Evolutionary conservation across 176 grass and related monocot species (phyloP).

Genomic region (Musa troglodytarum): DNA sequence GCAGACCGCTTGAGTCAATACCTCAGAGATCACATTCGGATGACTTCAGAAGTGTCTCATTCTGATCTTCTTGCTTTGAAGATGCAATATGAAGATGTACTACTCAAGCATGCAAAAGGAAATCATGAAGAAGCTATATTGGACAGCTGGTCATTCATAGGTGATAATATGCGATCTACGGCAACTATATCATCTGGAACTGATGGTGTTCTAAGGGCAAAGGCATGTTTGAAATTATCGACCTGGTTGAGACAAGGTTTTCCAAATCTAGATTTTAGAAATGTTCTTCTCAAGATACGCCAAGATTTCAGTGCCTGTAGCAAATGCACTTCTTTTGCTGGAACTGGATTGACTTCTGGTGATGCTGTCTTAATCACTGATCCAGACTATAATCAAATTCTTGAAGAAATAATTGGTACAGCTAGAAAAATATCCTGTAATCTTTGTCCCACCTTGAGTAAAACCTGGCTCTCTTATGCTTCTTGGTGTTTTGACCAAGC

Average conservation of each 20-base stretch:
- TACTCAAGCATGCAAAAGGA: slow-evolving; percentile 70
- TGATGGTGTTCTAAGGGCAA: slow-evolving; percentile 52
- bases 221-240: slow-evolving; percentile 91
- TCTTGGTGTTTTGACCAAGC: slow-evolving; percentile 85
- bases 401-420: slow-evolving; percentile 80
- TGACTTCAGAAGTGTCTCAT: slow-evolving; percentile 34
- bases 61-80: slow-evolving; percentile 64
- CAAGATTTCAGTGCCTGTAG: slow-evolving; percentile 41
- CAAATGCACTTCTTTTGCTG: slow-evolving; percentile 25
- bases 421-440: slow-evolving; percentile 53
- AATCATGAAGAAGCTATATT: slow-evolving; percentile 55
- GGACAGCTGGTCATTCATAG: slow-evolving; percentile 74
- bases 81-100: slow-evolving; percentile 68
- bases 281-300: slow-evolving; percentile 42
- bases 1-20: slow-evolving; percentile 71
- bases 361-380: slow-evolving; percentile 19
- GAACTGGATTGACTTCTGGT: slow-evolving; percentile 25
- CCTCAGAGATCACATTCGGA: slow-evolving; percentile 51
- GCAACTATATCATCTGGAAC: slow-evolving; percentile 31
- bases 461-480: slow-evolving; percentile 92
- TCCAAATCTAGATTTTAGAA: slow-evolving; percentile 33
- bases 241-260: slow-evolving; percentile 61
- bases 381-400: slow-evolving; percentile 35
- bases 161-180: slow-evolving; percentile 39
- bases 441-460: slow-evolving; percentile 74